Conservation (phyloP, 2,329 filamentous ascomycete species). For the Phialocephala sp. region DNA sequence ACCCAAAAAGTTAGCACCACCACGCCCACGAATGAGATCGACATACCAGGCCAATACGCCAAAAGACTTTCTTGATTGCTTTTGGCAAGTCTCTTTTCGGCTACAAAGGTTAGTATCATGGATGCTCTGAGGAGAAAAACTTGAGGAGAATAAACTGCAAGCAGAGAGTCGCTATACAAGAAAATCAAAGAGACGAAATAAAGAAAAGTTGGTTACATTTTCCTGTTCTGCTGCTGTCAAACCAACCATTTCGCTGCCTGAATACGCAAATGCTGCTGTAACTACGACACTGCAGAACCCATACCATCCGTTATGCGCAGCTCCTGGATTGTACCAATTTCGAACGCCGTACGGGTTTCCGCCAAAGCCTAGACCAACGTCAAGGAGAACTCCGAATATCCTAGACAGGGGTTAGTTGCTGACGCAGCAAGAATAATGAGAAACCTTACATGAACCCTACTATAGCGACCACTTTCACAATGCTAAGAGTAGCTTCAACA, state of each 20-base stretch:
- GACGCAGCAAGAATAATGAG: background rate
- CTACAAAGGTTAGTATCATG: no score
- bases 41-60: constrained; percentile 50
- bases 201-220: constrained; percentile 38
- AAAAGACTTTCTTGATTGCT: constrained; percentile 57
- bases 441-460: constrained; percentile 60
- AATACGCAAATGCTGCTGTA: constrained; percentile 54
- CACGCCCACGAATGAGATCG: background rate
- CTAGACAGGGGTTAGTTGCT: background rate
- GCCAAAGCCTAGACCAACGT: constrained; percentile 4
- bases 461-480: constrained; percentile 80
- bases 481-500: constrained; percentile 83
- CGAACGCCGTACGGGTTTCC: constrained; percentile 46
- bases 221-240: constrained; percentile 54
- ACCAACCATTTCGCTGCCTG: constrained; percentile 55
- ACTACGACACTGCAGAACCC: constrained; percentile 56
- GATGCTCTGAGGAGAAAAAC: no score
- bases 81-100: constrained; percentile 52
- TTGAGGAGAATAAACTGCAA: no score
- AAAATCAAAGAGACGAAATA: no score
- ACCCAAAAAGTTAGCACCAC: background rate
- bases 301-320: constrained; percentile 53
- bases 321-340: constrained; percentile 52
- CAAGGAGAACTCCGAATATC: background rate
- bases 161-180: no score